Base-by-base conservation (phyloP, 371 early-diverging fungal genomes). In the Haplosporangium sp. region DNA sequence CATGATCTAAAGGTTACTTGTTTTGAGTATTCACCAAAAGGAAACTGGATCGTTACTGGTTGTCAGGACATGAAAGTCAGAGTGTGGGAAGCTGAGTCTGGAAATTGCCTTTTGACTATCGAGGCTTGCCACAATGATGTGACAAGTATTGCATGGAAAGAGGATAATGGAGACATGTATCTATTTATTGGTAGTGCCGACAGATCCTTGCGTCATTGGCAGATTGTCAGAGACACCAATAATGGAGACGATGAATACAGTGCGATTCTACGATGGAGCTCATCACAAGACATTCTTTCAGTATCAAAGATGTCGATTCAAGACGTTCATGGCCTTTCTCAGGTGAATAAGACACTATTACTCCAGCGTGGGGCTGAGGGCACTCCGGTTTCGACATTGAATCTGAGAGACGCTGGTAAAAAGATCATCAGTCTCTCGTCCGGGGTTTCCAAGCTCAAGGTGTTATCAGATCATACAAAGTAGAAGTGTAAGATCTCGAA, bases 61-160 rank as follows among this genome's bases (percentile, higher is more conserved):
- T 19, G 53, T 61, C 2, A 10, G 1, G 69, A 69, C 34, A 62
- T 50, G 13, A 69, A 53, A 13, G 56, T 61, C 11, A 55, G 55
- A 20, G 1, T 69, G 3, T 69, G 69, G 69, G 61, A 69, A 44
- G 56, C 44, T 42, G 35, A 38, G 5, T 20, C 57, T 7, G 66
- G 57, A n/a, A 56, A 42, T 3, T 56, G 66, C 39, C 17, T 39
- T 5, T 39, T 19, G 11, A 38, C 53, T 8, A 10, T 64, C n/a
- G 8, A 34, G 38, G 52, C 40, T 35, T 64, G 11, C 45, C 37
- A 53, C 47, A 37, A 19, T 11, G 10, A 4, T 13, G 35, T 52
- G 15, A 15, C 1, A 6, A 27, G 53, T 3, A 48, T 64, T 7
- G 64, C 53, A 13, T 64, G 64, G 64, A 50, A 37, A 5, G 27